Conservation (phyloP, 371 early-diverging fungal genomes). For the Mortierella sp. region DNA sequence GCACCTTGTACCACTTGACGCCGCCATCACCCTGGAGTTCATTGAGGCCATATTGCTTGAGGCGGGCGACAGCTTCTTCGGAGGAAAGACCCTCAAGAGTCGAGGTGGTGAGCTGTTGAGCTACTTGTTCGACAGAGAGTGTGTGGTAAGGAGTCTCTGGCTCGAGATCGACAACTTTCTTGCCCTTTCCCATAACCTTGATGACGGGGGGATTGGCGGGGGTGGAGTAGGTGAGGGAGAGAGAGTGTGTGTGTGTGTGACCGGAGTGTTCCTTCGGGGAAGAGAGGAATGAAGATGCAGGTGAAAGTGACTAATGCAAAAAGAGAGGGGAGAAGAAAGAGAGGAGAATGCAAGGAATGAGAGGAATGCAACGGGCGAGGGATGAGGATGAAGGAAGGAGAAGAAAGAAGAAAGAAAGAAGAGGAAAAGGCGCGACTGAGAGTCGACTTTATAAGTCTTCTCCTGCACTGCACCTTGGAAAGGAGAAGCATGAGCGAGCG, state of each 20-base stretch:
- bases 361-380: background rate
- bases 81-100: constrained; percentile 70
- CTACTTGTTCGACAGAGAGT: constrained; percentile 60
- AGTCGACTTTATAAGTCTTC: too few relatives aligned
- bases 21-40: constrained; percentile 71
- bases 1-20: constrained; percentile 71
- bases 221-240: background rate
- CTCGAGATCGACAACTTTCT: constrained; percentile 52
- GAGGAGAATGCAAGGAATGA: background rate
- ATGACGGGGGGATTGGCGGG: too few relatives aligned
- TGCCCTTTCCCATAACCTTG: constrained; percentile 15
- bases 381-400: constrained; percentile 3
- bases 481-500: too few relatives aligned
- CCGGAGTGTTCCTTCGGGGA: too few relatives aligned
- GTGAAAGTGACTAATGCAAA: too few relatives aligned
- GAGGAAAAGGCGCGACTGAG: background rate
- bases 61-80: constrained; percentile 60
- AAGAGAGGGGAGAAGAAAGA: background rate
- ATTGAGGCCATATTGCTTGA: constrained; percentile 75
- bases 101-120: constrained; percentile 62
- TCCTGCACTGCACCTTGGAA: too few relatives aligned
- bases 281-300: background rate
- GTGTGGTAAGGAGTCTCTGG: constrained; percentile 56
- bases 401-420: too few relatives aligned
- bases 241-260: background rate